phyloP scores from a whole-genome alignment of 1,139 yeast species.

The Yamadazyma siamensis region DNA sequence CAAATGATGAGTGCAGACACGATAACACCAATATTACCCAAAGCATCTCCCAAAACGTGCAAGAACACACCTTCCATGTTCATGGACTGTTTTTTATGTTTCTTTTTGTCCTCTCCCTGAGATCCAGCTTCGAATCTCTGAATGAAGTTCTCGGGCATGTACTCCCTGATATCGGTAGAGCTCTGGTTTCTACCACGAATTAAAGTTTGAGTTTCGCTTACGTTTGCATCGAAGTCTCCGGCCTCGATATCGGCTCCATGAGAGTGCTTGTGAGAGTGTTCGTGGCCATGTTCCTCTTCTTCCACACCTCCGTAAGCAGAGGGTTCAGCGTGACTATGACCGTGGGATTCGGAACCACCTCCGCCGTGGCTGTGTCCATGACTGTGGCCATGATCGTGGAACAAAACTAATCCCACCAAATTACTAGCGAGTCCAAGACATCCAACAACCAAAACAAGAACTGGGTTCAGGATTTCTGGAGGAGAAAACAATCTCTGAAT shows the following conservation, averaged over 20 bases:
- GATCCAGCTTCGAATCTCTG: conserved; percentile 32
- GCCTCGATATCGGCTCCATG: conserved; percentile 4
- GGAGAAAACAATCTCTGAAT: conserved; percentile 84
- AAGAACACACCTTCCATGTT: conserved; percentile 97
- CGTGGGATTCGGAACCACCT: conserved; percentile 13
- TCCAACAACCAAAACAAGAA: conserved; percentile 79
- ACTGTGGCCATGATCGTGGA: conserved; percentile 83
- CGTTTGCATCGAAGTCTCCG: neutral
- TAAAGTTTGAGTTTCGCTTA: conserved; percentile 1
- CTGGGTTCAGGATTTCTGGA: conserved; percentile 73
- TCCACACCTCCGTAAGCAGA: conserved; percentile 1
- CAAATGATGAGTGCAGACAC: conserved; percentile 86
- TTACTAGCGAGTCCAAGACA: conserved; percentile 78
- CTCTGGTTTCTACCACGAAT: conserved; percentile 9
- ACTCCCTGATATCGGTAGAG: conserved; percentile 18
- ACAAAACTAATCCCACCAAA: conserved; percentile 75
- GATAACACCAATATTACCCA: conserved; percentile 94
- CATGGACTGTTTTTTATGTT: conserved; percentile 52
- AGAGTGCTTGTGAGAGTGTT: conserved; percentile 1
- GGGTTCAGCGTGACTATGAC: conserved; percentile 35
- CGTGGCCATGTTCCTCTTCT: conserved; percentile 1
- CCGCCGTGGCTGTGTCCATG: conserved; percentile 61
- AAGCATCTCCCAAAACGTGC: conserved; percentile 94
- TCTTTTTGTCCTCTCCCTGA: conserved; percentile 14
- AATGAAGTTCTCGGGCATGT: conserved; percentile 39